A percentile compares a stretch with the other conserved stretches of the same genome.
phyloP scores from a whole-genome alignment of 129 eudicot genomes.

The Lactuca saligna region DNA sequence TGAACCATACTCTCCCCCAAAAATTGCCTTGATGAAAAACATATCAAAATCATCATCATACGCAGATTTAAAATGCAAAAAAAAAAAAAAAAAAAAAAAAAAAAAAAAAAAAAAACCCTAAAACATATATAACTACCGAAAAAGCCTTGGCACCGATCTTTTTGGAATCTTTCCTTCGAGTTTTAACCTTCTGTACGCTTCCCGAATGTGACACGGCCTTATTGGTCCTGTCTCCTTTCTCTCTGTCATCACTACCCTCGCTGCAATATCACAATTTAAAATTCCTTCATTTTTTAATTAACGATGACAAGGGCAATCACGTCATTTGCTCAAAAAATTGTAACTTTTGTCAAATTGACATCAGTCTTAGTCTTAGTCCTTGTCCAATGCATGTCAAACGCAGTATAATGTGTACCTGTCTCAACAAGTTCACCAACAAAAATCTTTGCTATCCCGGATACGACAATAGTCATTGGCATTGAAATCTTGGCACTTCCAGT shows the following conservation, averaged over 20 bases:
- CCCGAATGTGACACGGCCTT: constrained; percentile 92
- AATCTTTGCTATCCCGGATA: constrained; percentile 92
- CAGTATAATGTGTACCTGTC: constrained; percentile 50
- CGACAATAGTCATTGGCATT: constrained; percentile 90
- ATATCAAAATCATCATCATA: neutral
- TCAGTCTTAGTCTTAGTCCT: neutral
- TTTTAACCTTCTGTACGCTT: constrained; percentile 84
- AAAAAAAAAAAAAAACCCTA: neutral
- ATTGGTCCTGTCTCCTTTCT: constrained; percentile 84
- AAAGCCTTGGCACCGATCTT: constrained; percentile 86
- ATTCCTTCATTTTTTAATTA: too few relatives aligned
- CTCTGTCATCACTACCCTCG: constrained; percentile 75
- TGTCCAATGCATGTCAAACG: neutral
- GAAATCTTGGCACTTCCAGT: constrained; percentile 90
- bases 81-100: neutral
- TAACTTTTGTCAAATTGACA: neutral
- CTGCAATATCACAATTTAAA: constrained; percentile 40
- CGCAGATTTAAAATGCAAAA: neutral
- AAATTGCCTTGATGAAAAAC: neutral
- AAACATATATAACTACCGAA: constrained; percentile 38
- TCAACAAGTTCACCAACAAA: constrained; percentile 94
- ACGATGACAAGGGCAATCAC: too few relatives aligned
- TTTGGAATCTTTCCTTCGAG: constrained; percentile 88
- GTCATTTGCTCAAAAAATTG: too few relatives aligned
- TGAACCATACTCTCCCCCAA: neutral